Evolutionary conservation across 1,284 basidiomycete species (phyloP).

Genomic region (Sanguinoderma infundibulare): DNA sequence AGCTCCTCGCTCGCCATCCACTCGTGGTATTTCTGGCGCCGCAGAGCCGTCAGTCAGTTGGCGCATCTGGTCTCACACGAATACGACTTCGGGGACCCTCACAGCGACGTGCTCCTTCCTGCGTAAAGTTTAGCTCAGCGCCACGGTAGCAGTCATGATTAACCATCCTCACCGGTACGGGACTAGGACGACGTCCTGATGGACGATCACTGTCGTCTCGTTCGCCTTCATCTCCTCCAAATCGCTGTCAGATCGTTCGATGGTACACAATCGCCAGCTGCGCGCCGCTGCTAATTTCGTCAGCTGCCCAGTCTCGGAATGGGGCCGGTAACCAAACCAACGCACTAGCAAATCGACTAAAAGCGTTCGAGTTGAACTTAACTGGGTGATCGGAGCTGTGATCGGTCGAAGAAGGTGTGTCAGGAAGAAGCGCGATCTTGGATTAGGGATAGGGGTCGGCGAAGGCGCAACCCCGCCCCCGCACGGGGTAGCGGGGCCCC

Average conservation of each 20-base stretch:
- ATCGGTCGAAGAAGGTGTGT: background rate
- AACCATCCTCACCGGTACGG: slow-evolving; percentile 61
- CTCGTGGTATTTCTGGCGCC: slow-evolving; percentile 76
- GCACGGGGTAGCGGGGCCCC: slow-evolving; percentile 3
- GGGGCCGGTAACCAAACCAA: background rate
- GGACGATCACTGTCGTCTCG: slow-evolving; percentile 64
- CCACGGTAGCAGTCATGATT: background rate
- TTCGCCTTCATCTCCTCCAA: slow-evolving; percentile 60
- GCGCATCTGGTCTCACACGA: too few relatives aligned
- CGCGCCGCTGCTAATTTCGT: too few relatives aligned
- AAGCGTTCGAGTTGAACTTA: background rate
- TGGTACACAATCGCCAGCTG: background rate
- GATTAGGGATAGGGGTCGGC: background rate
- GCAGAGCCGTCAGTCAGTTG: background rate
- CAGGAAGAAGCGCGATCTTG: background rate
- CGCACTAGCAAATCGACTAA: background rate
- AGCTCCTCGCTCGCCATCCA: slow-evolving; percentile 90
- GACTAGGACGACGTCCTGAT: slow-evolving; percentile 67
- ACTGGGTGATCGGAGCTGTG: background rate
- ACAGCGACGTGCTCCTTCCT: slow-evolving; percentile 68
- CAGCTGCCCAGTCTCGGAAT: background rate
- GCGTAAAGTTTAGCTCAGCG: slow-evolving; percentile 6
- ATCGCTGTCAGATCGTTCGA: background rate
- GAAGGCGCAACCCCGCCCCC: background rate
- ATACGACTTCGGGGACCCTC: too few relatives aligned